Percentiles rank a stretch among this genome's conserved stretches.
phyloP scores from a whole-genome alignment of 768 basidiomycete genomes.

The Rhodotorula kratochvilovae region DNA sequence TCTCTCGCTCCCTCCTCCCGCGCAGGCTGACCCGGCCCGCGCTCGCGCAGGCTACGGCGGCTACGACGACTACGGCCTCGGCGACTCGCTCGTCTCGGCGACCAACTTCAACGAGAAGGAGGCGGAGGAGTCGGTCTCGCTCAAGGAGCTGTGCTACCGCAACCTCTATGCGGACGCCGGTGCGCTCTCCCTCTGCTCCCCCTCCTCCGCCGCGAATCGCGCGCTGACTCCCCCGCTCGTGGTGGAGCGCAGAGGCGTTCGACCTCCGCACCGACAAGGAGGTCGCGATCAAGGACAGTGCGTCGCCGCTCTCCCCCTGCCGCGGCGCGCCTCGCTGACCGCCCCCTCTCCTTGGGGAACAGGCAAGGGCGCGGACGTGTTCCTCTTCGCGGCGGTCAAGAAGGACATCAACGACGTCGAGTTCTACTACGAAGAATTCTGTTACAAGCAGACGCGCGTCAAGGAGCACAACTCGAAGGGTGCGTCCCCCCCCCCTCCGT shows the following conservation, averaged over 20 bases:
- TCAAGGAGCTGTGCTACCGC: constrained; percentile 12
- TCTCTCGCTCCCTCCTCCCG: not conserved
- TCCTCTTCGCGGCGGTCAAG: not conserved
- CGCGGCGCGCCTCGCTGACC: not conserved
- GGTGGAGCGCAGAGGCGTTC: not conserved
- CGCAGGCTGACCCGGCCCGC: not conserved
- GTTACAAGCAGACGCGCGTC: constrained; percentile 8
- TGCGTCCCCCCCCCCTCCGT: not conserved
- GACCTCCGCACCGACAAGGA: not conserved
- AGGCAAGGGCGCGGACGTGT: not conserved
- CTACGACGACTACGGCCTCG: not conserved
- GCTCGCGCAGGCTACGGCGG: not conserved
- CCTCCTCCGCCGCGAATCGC: not conserved
- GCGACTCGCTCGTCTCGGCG: not conserved
- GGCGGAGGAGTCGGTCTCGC: not conserved
- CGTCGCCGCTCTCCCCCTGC: not conserved
- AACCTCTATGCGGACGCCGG: constrained; percentile 6
- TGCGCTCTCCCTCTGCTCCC: not conserved
- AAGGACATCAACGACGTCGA: not conserved
- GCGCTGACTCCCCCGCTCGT: no score
- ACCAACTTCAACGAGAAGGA: no score
- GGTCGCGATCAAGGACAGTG: not conserved
- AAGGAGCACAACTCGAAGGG: not conserved
- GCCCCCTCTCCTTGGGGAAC: not conserved
- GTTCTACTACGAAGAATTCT: constrained; percentile 20